phyloP scores from a whole-genome alignment of 1,284 basidiomycete species.

The Irpex lacteus region DNA sequence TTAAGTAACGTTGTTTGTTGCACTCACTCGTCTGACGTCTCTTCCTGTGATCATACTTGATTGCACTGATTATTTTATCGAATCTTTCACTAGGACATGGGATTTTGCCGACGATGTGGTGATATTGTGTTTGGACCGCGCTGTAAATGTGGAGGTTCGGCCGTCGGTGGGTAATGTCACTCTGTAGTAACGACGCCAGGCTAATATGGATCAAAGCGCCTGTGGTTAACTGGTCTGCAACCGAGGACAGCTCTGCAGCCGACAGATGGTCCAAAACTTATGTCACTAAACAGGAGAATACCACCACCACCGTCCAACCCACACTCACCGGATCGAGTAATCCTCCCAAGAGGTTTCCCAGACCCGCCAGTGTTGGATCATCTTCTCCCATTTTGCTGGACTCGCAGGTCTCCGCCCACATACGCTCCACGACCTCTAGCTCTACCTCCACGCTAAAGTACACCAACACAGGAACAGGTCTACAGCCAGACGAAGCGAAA shows the following conservation, averaged over 20 bases:
- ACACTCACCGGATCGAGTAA: constrained; percentile 18
- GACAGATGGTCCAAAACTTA: constrained; percentile 81
- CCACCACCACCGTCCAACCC: constrained; percentile 19
- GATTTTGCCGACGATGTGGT: constrained; percentile 78
- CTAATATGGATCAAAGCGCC: constrained; percentile 45
- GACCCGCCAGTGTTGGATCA: constrained; percentile 35
- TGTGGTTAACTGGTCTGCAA: constrained; percentile 60
- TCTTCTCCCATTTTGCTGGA: constrained; percentile 33
- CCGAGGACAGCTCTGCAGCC: constrained; percentile 40
- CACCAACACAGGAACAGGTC: constrained; percentile 27
- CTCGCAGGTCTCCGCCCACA: constrained; percentile 55
- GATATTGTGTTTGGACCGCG: constrained; percentile 68
- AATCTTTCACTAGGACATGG: constrained; percentile 42
- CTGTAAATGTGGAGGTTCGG: constrained; percentile 73
- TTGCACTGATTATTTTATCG: neutral
- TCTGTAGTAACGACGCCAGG: neutral
- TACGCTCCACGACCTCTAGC: constrained; percentile 46
- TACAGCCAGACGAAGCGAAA: constrained; percentile 38
- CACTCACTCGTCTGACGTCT: neutral
- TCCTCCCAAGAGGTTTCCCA: constrained; percentile 47
- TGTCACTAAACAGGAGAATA: constrained; percentile 47
- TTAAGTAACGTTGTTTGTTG: neutral
- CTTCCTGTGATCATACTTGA: no score
- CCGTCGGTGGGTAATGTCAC: constrained; percentile 54
- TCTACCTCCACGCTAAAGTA: constrained; percentile 59